Percentiles rank a stretch among this genome's conserved stretches.
These are phyloP conservation scores for Phytophthora macrochlamydospora DNA, from an alignment of 352 stramenopile genomes.

Conservation along the genomic window DNA sequence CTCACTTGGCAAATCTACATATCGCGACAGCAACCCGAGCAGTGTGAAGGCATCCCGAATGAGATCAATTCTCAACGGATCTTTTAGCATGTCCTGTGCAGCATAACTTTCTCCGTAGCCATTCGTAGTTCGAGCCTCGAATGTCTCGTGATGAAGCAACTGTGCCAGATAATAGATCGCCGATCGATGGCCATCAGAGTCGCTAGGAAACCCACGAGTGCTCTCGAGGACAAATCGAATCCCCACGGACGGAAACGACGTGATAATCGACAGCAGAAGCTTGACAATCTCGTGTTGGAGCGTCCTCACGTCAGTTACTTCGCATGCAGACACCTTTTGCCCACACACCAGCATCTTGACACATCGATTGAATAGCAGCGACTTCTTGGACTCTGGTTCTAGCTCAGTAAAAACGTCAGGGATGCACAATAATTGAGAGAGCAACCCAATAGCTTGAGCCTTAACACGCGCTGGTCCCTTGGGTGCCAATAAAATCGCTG, in stretches of 20 bases:
- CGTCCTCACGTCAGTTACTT: constrained; percentile 30
- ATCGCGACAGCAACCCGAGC: constrained; percentile 59
- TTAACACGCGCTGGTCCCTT: constrained; percentile 41
- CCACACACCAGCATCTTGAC: constrained; percentile 56
- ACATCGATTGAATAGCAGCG: constrained; percentile 75
- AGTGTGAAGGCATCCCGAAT: constrained; percentile 66
- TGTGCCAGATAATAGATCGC: constrained; percentile 70
- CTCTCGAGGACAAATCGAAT: constrained; percentile 75
- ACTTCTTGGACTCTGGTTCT: constrained; percentile 49
- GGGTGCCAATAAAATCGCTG: constrained; percentile 52
- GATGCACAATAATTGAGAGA: constrained; percentile 47
- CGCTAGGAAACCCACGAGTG: constrained; percentile 51
- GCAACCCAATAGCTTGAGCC: constrained; percentile 41
- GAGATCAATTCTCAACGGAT: constrained; percentile 40
- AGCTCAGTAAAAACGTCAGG: constrained; percentile 50
- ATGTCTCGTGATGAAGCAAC: constrained; percentile 67
- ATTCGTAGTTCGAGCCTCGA: constrained; percentile 45
- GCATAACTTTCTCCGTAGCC: constrained; percentile 21
- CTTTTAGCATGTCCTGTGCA: constrained; percentile 24
- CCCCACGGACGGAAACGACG: constrained; percentile 61
- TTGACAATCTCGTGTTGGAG: constrained; percentile 67
- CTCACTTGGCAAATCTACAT: constrained; percentile 67
- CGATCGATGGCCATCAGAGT: constrained; percentile 58
- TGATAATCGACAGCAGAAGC: constrained; percentile 57
- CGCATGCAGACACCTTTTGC: constrained; percentile 7